Conservation (phyloP, 352 stramenopile genomes). For the Globisporangium polare region DNA sequence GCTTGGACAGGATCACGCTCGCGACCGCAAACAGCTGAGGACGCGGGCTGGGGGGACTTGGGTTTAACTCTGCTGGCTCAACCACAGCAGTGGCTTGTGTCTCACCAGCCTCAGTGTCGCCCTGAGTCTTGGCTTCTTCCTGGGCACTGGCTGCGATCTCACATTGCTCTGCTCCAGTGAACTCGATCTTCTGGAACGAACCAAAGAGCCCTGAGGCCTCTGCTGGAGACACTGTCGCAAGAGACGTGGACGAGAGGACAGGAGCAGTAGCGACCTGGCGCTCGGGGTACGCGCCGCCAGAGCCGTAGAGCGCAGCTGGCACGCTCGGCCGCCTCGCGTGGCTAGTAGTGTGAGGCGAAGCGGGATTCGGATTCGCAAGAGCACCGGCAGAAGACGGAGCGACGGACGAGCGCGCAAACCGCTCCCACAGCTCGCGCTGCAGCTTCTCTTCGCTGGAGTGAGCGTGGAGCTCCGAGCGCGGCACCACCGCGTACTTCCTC, state of each 20-base stretch:
- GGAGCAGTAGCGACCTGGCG: not conserved
- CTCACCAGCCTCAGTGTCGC: not conserved
- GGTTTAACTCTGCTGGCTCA: not conserved
- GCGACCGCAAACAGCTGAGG: conserved; percentile 34
- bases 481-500: conserved; percentile 40
- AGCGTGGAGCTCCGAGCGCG: conserved; percentile 14
- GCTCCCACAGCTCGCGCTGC: conserved; percentile 27
- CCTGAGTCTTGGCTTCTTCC: not conserved
- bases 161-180: conserved; percentile 9
- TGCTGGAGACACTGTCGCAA: not conserved
- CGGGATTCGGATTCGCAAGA: too few species aligned
- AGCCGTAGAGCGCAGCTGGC: not conserved
- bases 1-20: conserved; percentile 56
- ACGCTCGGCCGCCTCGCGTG: not conserved
- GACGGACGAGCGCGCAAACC: conserved; percentile 13
- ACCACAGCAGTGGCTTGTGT: not conserved
- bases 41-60: not conserved
- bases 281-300: not conserved
- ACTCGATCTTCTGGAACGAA: conserved; percentile 35
- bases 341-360: not conserved
- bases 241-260: not conserved
- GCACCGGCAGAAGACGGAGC: not conserved
- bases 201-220: conserved; percentile 21
- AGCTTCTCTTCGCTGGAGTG: conserved; percentile 28
- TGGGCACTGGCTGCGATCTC: conserved; percentile 7